phyloP scores from a whole-genome alignment of 23 red algal species.

The Agarophyton chilense region DNA sequence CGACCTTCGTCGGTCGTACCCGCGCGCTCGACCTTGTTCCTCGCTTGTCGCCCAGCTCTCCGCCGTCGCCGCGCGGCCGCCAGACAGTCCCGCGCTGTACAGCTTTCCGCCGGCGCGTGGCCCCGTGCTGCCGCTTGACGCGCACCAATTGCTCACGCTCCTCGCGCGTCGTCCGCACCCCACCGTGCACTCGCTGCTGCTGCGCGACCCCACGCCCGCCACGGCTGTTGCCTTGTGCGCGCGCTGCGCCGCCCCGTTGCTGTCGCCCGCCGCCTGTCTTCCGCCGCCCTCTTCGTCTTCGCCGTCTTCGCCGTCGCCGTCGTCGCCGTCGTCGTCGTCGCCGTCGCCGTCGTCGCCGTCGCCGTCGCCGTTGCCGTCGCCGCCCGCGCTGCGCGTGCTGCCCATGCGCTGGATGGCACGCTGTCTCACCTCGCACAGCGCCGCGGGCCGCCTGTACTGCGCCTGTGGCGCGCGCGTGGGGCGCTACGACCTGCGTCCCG shows the following conservation, averaged over 20 bases:
- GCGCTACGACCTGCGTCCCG: not conserved
- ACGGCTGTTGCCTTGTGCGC: not conserved
- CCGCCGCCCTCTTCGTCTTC: no score
- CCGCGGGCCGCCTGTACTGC: not conserved
- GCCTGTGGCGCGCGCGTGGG: slow-evolving; percentile 12
- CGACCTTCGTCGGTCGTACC: slow-evolving; percentile 3
- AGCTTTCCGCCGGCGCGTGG: not conserved
- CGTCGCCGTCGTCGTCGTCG: not conserved
- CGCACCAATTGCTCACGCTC: slow-evolving; percentile 14
- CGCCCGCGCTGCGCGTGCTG: not conserved
- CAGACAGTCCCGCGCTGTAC: slow-evolving; percentile 6
- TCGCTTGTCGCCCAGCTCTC: slow-evolving; percentile 4
- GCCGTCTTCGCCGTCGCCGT: not conserved
- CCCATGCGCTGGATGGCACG: slow-evolving; percentile 15
- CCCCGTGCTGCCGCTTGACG: slow-evolving; percentile 15
- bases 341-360: not conserved
- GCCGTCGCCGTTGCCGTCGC: not conserved
- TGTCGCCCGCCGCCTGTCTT: not conserved
- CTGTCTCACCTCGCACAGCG: no score
- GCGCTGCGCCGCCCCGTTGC: not conserved
- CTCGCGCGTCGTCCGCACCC: not conserved
- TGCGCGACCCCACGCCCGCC: not conserved
- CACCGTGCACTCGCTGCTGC: not conserved
- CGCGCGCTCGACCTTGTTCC: not conserved
- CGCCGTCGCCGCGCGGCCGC: slow-evolving; percentile 20